phyloP scores from a whole-genome alignment of 257 asterid genomes.

The Cynanchum wilfordii region DNA sequence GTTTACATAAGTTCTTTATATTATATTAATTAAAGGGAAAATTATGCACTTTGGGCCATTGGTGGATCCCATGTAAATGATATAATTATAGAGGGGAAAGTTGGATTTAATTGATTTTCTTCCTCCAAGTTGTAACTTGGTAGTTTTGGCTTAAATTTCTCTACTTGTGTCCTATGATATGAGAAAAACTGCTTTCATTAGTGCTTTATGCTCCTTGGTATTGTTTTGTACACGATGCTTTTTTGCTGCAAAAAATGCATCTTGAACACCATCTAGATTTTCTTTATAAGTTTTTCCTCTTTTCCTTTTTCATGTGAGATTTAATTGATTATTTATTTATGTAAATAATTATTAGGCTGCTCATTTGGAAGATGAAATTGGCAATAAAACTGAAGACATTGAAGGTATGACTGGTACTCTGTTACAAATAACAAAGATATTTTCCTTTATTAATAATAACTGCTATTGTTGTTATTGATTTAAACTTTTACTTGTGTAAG shows the following conservation, averaged over 20 bases:
- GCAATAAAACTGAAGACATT: constrained; percentile 29
- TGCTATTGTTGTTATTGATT: neutral
- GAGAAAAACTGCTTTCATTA: neutral
- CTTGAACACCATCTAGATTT: neutral
- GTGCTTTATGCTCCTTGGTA: neutral
- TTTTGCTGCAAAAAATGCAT: neutral
- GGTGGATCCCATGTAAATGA: neutral
- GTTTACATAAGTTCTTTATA: neutral
- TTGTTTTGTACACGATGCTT: neutral
- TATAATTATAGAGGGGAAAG: neutral
- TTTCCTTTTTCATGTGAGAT: neutral
- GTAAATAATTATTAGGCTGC: constrained; percentile 25
- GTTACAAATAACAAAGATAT: neutral
- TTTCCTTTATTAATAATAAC: neutral
- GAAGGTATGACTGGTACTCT: constrained; percentile 12
- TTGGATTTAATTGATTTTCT: neutral
- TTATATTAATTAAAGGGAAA: neutral
- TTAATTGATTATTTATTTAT: constrained; percentile 14
- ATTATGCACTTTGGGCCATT: neutral
- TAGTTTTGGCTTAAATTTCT: neutral
- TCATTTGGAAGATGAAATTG: constrained; percentile 41
- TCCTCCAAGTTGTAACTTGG: neutral
- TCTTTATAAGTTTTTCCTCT: neutral
- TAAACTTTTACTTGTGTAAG: neutral
- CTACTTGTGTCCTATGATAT: neutral